Evolutionary conservation across 345 rosid species (phyloP).

Genomic region (Citrus hindsii): DNA sequence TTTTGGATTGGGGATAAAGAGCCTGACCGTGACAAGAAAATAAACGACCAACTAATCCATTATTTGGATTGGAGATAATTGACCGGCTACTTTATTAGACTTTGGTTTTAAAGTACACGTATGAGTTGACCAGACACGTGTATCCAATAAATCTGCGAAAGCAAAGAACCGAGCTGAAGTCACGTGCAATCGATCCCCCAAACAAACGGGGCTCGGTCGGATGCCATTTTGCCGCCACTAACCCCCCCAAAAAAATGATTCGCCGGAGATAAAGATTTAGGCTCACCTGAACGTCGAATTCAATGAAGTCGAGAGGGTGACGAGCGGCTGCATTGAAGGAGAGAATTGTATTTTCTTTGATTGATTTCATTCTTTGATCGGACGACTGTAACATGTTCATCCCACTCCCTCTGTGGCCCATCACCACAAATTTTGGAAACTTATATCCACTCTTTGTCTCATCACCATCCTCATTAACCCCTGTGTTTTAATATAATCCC

Average conservation of each 20-base stretch:
- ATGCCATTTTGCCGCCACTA: too few species aligned
- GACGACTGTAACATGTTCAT: constrained; percentile 56
- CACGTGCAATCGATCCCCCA: not conserved
- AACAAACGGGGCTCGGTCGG: not conserved
- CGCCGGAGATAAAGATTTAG: not conserved
- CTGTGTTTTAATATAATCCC: constrained; percentile 1
- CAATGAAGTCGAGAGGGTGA: constrained; percentile 56
- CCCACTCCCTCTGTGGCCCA: constrained; percentile 72
- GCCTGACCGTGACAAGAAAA: not conserved
- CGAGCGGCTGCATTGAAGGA: constrained; percentile 56
- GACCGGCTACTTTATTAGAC: not conserved
- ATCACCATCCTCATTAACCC: constrained; percentile 29
- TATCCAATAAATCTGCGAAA: not conserved
- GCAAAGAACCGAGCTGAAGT: not conserved
- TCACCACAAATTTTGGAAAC: constrained; percentile 49
- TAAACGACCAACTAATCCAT: too few species aligned
- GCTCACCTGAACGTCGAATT: constrained; percentile 76
- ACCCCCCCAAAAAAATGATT: not conserved
- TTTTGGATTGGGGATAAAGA: not conserved
- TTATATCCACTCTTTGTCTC: constrained; percentile 14
- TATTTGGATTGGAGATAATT: not conserved
- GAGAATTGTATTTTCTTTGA: constrained; percentile 63
- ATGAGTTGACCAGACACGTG: not conserved
- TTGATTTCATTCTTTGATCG: constrained; percentile 41
- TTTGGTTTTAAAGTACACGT: not conserved